Evolutionary conservation across 179 eudicot species (phyloP), one percentile per base, ranked within the genome.

Genomic region (Spinacia oleracea): DNA sequence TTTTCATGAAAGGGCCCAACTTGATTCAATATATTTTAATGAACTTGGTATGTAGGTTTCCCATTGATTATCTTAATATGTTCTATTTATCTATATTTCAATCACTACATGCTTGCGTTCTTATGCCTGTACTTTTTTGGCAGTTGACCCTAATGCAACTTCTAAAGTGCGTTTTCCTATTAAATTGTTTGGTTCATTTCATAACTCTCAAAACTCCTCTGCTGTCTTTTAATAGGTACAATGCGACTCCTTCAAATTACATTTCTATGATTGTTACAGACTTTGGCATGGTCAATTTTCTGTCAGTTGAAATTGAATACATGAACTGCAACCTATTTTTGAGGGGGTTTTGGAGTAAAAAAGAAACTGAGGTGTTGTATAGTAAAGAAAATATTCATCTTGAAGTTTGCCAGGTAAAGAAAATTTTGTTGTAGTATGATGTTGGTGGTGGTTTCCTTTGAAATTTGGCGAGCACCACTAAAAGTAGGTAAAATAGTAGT

Each of bases 1-100:
- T 77, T 96, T 96, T 85, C 99, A 96, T 80, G 98, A 96, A 79
- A 85, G 97, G 80, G 99, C 94, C 80, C 99, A 94, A 71, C 99
- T 96, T 25, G 98, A 96, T 91, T 96, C 99, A 10, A 94, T 96
- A 81, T 96, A 98, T 87, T 94, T 87, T 74, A 96, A 96, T 83
- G 99, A 96, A 85, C 99, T 96, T 68, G 99, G 99, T 96, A 89
- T 80, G 92, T 68, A 15, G 64, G 75, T 73, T 34, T 5, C 34
- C 34, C 43, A 18, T 73, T 34, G 40, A n/a, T 51, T 51, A 4
- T 70, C 34, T 68, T 56, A 31, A 48, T 43, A 56, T 63, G 43
- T 46, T 25, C 6, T 7, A 25, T 31, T 16, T 5, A 21, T 38
- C 35, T 80, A 12, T 60, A 23, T 70, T 53, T 71, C 77, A 71